These are phyloP conservation scores for Taiozyma sp. DNA, from an alignment of 1,139 yeast genomes.

Conservation along the genomic window DNA sequence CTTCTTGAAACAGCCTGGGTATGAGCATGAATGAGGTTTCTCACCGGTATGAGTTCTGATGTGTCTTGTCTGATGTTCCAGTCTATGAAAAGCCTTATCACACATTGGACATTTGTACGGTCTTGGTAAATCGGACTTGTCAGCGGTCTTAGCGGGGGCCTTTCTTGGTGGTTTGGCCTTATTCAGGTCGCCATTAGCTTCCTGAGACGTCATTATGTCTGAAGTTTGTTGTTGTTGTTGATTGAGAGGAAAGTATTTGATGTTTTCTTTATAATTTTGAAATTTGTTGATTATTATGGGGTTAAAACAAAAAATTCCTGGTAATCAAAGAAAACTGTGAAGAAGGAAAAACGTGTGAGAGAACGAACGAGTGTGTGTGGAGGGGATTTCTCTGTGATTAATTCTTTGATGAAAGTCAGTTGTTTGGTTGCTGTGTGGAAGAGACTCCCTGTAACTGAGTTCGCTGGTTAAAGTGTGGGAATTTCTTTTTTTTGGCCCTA, in stretches of 20 bases:
- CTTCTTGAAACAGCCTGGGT: conserved; percentile 81
- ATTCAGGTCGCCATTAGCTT: neutral
- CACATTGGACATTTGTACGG: conserved; percentile 93
- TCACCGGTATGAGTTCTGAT: conserved; percentile 96
- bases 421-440: neutral
- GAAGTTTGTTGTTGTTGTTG: neutral
- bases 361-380: neutral
- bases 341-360: neutral
- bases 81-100: conserved; percentile 84
- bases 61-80: conserved; percentile 94
- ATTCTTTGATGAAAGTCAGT: no score
- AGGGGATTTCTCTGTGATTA: no score
- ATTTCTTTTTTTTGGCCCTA: neutral
- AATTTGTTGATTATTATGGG: neutral
- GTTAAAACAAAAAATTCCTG: neutral
- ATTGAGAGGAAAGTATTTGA: neutral
- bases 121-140: conserved; percentile 20
- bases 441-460: neutral
- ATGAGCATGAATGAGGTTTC: conserved; percentile 85
- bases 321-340: no score
- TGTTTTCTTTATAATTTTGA: no score
- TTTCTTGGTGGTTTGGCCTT: neutral
- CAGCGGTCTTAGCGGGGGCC: neutral
- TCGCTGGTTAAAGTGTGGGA: neutral
- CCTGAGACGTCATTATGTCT: neutral